A percentile compares a stretch with the other conserved stretches of the same genome.
Conservation (phyloP, 169 alveolate species). For the Plasmodium adleri region DNA sequence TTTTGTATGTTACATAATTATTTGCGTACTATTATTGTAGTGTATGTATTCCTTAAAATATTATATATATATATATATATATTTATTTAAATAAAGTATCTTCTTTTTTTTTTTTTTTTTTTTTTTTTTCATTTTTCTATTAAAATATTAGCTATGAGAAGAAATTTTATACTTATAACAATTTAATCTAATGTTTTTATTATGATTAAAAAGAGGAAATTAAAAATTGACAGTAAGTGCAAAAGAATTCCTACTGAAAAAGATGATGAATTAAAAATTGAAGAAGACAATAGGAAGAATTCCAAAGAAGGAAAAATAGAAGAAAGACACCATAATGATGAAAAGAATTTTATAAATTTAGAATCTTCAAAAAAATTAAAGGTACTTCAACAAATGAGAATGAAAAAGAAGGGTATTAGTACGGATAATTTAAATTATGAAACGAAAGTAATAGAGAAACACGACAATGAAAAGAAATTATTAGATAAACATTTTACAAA, state of each 20-base stretch:
- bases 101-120: not conserved
- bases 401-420: slow-evolving; percentile 72
- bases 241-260: slow-evolving; percentile 43
- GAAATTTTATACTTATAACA: not conserved
- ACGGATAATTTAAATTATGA: slow-evolving; percentile 32
- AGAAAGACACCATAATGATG: not conserved
- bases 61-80: not conserved
- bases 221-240: slow-evolving; percentile 8
- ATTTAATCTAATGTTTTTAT: not conserved
- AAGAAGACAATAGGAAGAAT: not conserved
- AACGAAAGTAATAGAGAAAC: slow-evolving; percentile 23
- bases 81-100: not conserved
- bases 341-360: slow-evolving; percentile 19
- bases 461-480: slow-evolving; percentile 41
- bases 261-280: slow-evolving; percentile 36
- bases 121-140: not conserved
- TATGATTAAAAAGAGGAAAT: slow-evolving; percentile 56
- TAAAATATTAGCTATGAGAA: no score
- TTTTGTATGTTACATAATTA: no score
- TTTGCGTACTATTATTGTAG: no score
- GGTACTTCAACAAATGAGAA: slow-evolving; percentile 45
- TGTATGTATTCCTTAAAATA: no score
- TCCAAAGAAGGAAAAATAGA: slow-evolving; percentile 13
- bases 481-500: slow-evolving; percentile 69
- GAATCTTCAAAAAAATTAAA: slow-evolving; percentile 51